Percentiles rank a stretch among this genome's conserved stretches.
Conservation (phyloP, 192 early-diverging fungal genomes). For the Backusella australiensis region DNA sequence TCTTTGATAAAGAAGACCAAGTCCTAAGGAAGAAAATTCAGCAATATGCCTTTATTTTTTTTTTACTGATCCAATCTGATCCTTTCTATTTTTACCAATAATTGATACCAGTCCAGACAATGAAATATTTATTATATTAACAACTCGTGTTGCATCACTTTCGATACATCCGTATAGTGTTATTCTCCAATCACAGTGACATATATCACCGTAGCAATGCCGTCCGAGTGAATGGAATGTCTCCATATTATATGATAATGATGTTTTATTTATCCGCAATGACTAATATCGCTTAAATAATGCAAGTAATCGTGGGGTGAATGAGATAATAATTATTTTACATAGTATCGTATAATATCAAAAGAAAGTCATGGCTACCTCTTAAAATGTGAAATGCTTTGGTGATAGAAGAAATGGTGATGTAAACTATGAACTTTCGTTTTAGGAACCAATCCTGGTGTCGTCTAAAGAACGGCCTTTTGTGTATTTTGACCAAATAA, state of each 20-base stretch:
- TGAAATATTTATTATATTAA: constrained; percentile 19
- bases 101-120: constrained; percentile 16
- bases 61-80: not conserved
- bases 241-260: not conserved
- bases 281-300: not conserved
- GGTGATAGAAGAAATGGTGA: not conserved
- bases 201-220: not conserved
- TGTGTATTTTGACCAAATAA: not conserved
- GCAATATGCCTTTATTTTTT: too few species aligned
- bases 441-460: not conserved
- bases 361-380: not conserved
- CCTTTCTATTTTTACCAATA: not conserved
- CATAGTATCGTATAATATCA: not conserved
- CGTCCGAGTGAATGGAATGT: not conserved
- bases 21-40: not conserved
- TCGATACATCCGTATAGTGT: constrained; percentile 19
- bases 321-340: not conserved
- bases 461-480: not conserved
- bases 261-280: not conserved
- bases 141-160: not conserved
- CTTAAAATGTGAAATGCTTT: not conserved
- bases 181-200: constrained; percentile 21
- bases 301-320: not conserved
- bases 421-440: too few species aligned
- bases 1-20: constrained; percentile 9